phyloP scores from a whole-genome alignment of 352 stramenopile genomes.

The Phytophthora palmivora region DNA sequence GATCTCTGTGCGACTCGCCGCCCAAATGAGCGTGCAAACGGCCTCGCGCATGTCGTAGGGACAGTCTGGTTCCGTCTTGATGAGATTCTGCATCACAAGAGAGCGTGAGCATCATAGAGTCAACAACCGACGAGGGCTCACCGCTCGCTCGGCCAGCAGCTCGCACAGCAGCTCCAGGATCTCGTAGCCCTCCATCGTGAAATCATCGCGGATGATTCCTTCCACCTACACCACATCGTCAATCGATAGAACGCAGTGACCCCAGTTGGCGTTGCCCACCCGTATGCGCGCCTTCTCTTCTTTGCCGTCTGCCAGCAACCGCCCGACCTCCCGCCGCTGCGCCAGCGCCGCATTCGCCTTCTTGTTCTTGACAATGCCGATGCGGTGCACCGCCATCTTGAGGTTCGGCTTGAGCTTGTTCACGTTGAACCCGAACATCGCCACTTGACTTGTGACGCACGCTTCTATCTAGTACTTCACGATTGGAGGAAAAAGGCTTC shows the following conservation, averaged over 20 bases:
- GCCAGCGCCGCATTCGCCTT: conserved; percentile 84
- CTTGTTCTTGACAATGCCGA: conserved; percentile 93
- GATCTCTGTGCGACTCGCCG: conserved; percentile 91
- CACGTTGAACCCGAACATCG: conserved; percentile 91
- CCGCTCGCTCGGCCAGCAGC: conserved; percentile 92
- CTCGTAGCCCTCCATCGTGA: conserved; percentile 96
- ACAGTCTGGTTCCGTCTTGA: conserved; percentile 92
- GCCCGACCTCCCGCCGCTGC: conserved; percentile 78
- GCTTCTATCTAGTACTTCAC: conserved; percentile 6
- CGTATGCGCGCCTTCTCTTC: conserved; percentile 95
- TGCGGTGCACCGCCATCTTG: conserved; percentile 93
- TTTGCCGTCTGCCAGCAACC: conserved; percentile 86
- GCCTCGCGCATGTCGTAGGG: conserved; percentile 94
- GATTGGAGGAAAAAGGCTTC: conserved; percentile 2
- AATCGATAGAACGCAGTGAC: not conserved
- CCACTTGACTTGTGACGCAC: conserved; percentile 11
- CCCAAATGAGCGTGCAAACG: conserved; percentile 95
- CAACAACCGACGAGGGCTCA: conserved; percentile 34
- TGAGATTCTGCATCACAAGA: conserved; percentile 80
- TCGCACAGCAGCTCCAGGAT: conserved; percentile 95
- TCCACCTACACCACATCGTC: conserved; percentile 64
- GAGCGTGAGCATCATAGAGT: conserved; percentile 5
- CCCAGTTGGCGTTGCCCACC: conserved; percentile 53
- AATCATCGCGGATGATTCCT: conserved; percentile 96
- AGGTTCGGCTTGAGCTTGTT: conserved; percentile 94